Conservation (phyloP, 2,329 filamentous ascomycete genomes). For the Pseudocercospora macadamiae region DNA sequence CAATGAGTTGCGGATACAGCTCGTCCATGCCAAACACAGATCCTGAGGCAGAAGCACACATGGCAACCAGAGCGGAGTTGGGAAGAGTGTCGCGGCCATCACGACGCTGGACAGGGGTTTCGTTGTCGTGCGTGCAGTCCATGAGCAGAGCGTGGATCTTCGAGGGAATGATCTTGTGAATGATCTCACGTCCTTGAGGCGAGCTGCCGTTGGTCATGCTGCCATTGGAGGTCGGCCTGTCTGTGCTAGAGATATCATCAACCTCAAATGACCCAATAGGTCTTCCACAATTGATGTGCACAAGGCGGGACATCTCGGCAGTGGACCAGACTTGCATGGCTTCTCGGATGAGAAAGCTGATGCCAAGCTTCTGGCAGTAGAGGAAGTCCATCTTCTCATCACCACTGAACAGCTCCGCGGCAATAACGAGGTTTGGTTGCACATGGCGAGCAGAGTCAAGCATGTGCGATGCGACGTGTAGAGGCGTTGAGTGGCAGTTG, state of each 20-base stretch:
- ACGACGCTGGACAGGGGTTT: conserved; percentile 91
- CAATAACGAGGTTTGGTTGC: conserved; percentile 84
- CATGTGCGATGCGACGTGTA: conserved; percentile 92
- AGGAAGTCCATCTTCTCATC: conserved; percentile 95
- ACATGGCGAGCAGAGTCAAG: conserved; percentile 90
- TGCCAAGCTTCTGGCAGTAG: conserved; percentile 88
- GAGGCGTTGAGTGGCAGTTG: conserved; percentile 94
- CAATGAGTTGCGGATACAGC: conserved; percentile 89
- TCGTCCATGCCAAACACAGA: conserved; percentile 99
- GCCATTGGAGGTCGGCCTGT: conserved; percentile 43
- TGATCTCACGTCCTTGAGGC: conserved; percentile 60
- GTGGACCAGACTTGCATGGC: conserved; percentile 99
- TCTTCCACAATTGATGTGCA: conserved; percentile 89
- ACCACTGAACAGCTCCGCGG: conserved; percentile 93
- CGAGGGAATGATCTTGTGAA: conserved; percentile 81
- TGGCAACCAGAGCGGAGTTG: conserved; percentile 89
- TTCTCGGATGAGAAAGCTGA: conserved; percentile 90
- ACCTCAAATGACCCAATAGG: conserved; percentile 97
- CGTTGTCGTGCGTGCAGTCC: conserved; percentile 99
- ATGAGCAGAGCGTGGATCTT: conserved; percentile 95
- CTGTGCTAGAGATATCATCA: conserved; percentile 75
- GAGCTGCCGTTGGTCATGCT: conserved; percentile 35
- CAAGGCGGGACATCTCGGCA: conserved; percentile 84
- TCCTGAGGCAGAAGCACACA: conserved; percentile 92
- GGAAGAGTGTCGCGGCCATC: conserved; percentile 92